phyloP scores from a whole-genome alignment of 2,329 filamentous ascomycete genomes.

The Berkeleyomyces basicola region DNA sequence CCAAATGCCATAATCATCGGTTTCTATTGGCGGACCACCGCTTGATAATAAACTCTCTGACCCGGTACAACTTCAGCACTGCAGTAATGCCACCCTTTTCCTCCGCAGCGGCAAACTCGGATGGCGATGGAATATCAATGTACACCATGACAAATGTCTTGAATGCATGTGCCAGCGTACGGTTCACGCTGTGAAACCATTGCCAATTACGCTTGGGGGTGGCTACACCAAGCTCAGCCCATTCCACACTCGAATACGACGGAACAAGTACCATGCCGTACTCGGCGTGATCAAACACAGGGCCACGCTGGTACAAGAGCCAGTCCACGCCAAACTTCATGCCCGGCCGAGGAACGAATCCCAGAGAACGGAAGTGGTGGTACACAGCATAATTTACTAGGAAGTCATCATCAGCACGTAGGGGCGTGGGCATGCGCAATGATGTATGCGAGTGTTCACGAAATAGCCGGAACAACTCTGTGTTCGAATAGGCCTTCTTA shows the following conservation, averaged over 20 bases:
- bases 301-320: conserved; percentile 82
- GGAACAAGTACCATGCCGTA: conserved; percentile 78
- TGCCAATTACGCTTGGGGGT: conserved; percentile 46
- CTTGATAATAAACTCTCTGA: conserved; percentile 66
- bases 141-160: conserved; percentile 85
- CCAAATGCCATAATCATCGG: conserved; percentile 19
- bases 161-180: conserved; percentile 74
- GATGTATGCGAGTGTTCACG: conserved; percentile 56
- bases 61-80: conserved; percentile 51
- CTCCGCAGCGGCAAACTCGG: conserved; percentile 27
- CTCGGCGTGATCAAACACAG: conserved; percentile 87
- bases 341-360: conserved; percentile 84
- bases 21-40: conserved; percentile 76
- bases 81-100: conserved; percentile 38
- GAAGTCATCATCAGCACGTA: conserved; percentile 67
- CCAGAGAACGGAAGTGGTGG: conserved; percentile 88
- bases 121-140: conserved; percentile 69
- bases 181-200: conserved; percentile 77
- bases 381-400: conserved; percentile 77
- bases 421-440: conserved; percentile 22
- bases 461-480: conserved; percentile 48
- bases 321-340: conserved; percentile 93
- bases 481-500: conserved; percentile 29
- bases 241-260: conserved; percentile 59
- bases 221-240: conserved; percentile 41